Evolutionary conservation across 2,329 filamentous ascomycete genomes (phyloP).

Genomic region (Ambrosiella xylebori): DNA sequence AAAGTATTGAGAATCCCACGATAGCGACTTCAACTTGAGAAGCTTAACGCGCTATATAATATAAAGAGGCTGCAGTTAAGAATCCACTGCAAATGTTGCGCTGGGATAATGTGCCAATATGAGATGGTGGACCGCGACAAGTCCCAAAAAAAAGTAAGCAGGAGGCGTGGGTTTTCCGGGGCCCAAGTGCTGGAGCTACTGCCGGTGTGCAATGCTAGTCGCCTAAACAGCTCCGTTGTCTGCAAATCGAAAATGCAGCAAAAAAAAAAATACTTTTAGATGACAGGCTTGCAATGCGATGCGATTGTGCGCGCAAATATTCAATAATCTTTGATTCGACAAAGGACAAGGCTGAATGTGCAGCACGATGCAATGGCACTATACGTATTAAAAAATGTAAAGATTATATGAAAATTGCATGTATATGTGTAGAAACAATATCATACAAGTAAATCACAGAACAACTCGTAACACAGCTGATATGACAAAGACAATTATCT

Average conservation of each 20-base stretch:
- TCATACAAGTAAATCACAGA: not conserved
- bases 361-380: not conserved
- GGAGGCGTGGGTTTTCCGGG: not conserved
- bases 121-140: not conserved
- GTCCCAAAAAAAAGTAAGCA: not conserved
- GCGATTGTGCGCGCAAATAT: not conserved
- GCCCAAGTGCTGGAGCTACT: not conserved
- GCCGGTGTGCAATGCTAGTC: not conserved
- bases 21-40: not conserved
- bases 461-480: not conserved
- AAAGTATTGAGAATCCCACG: too few species aligned
- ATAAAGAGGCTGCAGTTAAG: not conserved
- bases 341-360: slow-evolving; percentile 8
- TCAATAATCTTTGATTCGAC: not conserved
- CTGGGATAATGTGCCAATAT: not conserved
- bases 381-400: not conserved
- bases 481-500: not conserved
- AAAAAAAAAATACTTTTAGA: not conserved
- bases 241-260: not conserved
- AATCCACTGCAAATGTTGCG: not conserved
- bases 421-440: not conserved
- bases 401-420: not conserved
- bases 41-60: not conserved
- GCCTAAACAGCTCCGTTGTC: not conserved
- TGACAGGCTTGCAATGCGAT: not conserved